Evolutionary conservation across 441 rosid genomes (phyloP), one percentile per base, ranked within the genome.

Genomic region (Brassica hybrid): DNA sequence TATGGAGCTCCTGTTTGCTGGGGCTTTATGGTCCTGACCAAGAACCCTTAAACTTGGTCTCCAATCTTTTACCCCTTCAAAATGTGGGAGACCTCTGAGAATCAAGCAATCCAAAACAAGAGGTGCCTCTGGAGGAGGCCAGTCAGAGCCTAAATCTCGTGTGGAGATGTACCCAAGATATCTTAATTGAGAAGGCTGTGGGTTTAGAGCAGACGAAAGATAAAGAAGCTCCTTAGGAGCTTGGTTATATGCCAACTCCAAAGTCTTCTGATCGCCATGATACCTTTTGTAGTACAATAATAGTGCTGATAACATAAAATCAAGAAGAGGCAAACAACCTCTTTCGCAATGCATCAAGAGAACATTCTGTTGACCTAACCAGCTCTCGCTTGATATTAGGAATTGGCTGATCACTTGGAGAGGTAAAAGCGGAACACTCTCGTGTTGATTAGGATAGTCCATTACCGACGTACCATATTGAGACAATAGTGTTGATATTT

Each of bases 41-140:
- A 43, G 1, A 11, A 43, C 0, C 50, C 50, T 43, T 43, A 43
- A 11, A 43, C 50, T 43, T 43, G 4, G 50, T 43, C 50, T 43
- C 82, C 93, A 94, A 58, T 95, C 50, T 43, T 43, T 43, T 43
- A 12, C 11, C 50, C 50, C 88, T 64, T 87, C 88, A 75, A 85
- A 88, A 77, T 69, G 63, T n/a, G 95, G 97, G 81, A 92, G 89
- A 75, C 84, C 77, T 81, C 94, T 88, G 65, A 94, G 86, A 79
- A 90, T 90, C 81, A 94, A 76, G 67, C 94, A 94, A 82, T 92
- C 96, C 78, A 94, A 82, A 82, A 90, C 81, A 69, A 92, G 85
- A 72, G 94, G 97, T 2, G 90, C 88, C 79, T 89, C 97, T 13
- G 92, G 81, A 11, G 97, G 98, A 83, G 99, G 97, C 97, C 99